These are phyloP conservation scores for Mycena sp. DNA, from an alignment of 1,284 basidiomycete species.

Conservation along the genomic window DNA sequence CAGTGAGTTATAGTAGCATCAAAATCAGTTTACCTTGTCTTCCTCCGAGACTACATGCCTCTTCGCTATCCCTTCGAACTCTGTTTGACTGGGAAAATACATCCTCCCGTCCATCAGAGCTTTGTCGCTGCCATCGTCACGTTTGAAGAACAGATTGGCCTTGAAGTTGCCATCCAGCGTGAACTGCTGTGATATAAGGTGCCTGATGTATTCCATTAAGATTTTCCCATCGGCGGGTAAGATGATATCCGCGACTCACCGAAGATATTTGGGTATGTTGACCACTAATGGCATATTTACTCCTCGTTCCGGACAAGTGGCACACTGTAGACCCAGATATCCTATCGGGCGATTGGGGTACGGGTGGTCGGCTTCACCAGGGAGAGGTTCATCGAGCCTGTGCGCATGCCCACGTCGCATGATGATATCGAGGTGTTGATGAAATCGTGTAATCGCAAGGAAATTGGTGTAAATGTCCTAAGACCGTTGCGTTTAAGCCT, in stretches of 20 bases:
- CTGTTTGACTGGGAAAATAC: too few species aligned
- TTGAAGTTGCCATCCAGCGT: too few species aligned
- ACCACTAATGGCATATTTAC: not conserved
- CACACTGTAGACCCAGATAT: not conserved
- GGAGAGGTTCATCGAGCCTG: too few species aligned
- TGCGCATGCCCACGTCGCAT: too few species aligned
- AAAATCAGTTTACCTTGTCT: not conserved
- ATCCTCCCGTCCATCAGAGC: too few species aligned
- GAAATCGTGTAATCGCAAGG: too few species aligned
- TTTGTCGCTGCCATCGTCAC: too few species aligned
- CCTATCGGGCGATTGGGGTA: not conserved
- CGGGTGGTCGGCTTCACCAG: not conserved
- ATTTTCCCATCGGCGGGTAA: not conserved
- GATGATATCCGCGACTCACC: not conserved
- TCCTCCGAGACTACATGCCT: not conserved
- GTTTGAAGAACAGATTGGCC: too few species aligned
- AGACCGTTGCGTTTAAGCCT: not conserved
- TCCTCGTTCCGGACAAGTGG: not conserved
- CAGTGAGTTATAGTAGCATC: not conserved
- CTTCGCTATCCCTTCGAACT: not conserved
- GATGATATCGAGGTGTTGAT: too few species aligned
- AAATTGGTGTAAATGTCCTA: not conserved
- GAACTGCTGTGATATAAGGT: not conserved
- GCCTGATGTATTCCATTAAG: not conserved
- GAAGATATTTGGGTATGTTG: not conserved